Conservation (phyloP, 2,329 filamentous ascomycete species). For the Lecanicillium sp. region DNA sequence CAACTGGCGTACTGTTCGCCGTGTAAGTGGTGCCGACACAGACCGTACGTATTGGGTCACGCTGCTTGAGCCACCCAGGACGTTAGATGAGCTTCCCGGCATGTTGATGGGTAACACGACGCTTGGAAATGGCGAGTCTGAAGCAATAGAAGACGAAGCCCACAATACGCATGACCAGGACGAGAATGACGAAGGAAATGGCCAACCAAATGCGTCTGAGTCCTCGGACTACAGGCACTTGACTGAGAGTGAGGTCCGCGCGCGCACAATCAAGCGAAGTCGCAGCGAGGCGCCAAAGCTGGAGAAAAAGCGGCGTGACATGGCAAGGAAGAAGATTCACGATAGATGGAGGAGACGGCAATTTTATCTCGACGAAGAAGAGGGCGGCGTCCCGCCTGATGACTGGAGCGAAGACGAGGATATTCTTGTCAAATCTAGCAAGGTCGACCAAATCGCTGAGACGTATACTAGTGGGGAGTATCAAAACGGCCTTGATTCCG, state of each 20-base stretch:
- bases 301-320: constrained; percentile 31
- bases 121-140: constrained; percentile 12
- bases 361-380: constrained; percentile 82
- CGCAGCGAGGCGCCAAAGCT: constrained; percentile 28
- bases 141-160: constrained; percentile 16
- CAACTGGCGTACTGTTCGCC: constrained; percentile 26
- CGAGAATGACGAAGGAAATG: constrained; percentile 7
- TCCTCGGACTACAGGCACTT: constrained; percentile 20
- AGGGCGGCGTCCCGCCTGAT: constrained; percentile 58
- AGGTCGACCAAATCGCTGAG: constrained; percentile 16
- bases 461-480: constrained; percentile 4
- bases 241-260: constrained; percentile 33
- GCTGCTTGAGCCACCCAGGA: constrained; percentile 37
- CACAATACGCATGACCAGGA: constrained; percentile 19
- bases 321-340: constrained; percentile 48
- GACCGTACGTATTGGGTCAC: constrained; percentile 35
- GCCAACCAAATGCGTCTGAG: constrained; percentile 12
- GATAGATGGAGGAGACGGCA: constrained; percentile 70
- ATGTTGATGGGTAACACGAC: constrained; percentile 26
- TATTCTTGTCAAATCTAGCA: constrained; percentile 33
- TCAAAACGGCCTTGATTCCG: neutral
- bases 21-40: constrained; percentile 20
- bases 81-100: constrained; percentile 33
- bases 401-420: constrained; percentile 58
- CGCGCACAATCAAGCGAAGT: constrained; percentile 26